These are phyloP conservation scores for Phialemonium atrogriseum DNA, from an alignment of 2,329 filamentous ascomycete species.

Conservation along the genomic window DNA sequence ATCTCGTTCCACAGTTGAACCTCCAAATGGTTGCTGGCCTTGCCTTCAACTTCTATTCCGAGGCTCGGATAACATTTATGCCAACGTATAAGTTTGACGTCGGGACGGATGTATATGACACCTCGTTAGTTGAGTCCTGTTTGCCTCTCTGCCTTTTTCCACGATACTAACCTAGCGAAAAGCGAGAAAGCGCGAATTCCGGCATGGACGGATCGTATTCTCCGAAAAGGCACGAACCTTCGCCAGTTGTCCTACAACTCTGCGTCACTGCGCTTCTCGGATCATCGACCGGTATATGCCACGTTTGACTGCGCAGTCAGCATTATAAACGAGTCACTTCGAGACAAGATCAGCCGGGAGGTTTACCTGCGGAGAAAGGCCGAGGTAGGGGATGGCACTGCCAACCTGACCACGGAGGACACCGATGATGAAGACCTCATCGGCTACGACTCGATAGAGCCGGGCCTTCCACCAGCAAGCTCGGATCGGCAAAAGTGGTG, in stretches of 20 bases:
- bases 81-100: slow-evolving; percentile 96
- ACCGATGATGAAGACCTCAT: slow-evolving; percentile 73
- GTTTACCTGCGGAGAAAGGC: slow-evolving; percentile 64
- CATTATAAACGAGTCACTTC: slow-evolving; percentile 66
- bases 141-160: neutral
- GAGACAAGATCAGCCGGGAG: slow-evolving; percentile 63
- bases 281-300: slow-evolving; percentile 92
- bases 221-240: slow-evolving; percentile 78
- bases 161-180: slow-evolving; percentile 19
- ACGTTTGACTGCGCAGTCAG: slow-evolving; percentile 78
- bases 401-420: slow-evolving; percentile 46
- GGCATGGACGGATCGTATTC: slow-evolving; percentile 91
- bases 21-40: slow-evolving; percentile 92
- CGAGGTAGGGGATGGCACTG: slow-evolving; percentile 56
- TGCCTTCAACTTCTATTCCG: slow-evolving; percentile 85
- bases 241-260: slow-evolving; percentile 76
- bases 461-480: slow-evolving; percentile 61
- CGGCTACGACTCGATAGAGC: slow-evolving; percentile 75
- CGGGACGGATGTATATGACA: slow-evolving; percentile 82
- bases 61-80: slow-evolving; percentile 77
- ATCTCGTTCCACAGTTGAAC: slow-evolving; percentile 54
- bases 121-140: slow-evolving; percentile 51
- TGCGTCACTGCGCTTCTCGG: slow-evolving; percentile 79
- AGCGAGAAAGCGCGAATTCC: slow-evolving; percentile 90
- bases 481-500: slow-evolving; percentile 65